These are phyloP conservation scores for Pseudogymnoascus destructans DNA, from an alignment of 2,329 filamentous ascomycete species.

Conservation along the genomic window DNA sequence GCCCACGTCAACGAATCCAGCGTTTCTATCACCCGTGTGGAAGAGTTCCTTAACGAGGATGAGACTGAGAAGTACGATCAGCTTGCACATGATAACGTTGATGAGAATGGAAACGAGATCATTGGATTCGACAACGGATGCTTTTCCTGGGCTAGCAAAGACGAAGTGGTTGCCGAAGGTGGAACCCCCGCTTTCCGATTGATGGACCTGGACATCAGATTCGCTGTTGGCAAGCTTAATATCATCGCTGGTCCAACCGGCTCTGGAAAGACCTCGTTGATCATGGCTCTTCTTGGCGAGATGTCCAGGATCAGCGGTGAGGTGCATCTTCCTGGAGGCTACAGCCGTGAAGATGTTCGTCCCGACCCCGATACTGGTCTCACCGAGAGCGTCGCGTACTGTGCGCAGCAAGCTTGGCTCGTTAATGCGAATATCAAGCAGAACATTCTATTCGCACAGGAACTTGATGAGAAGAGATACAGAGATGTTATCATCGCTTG, in stretches of 20 bases:
- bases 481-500: conserved; percentile 81
- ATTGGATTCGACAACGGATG: conserved; percentile 80
- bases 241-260: conserved; percentile 88
- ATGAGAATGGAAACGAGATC: conserved; percentile 54
- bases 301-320: conserved; percentile 77
- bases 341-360: conserved; percentile 71
- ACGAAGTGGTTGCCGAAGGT: conserved; percentile 46
- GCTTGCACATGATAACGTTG: conserved; percentile 54
- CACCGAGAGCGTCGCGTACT: conserved; percentile 88
- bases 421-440: conserved; percentile 92
- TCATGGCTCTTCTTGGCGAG: conserved; percentile 93
- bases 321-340: conserved; percentile 75
- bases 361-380: conserved; percentile 73
- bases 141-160: conserved; percentile 74
- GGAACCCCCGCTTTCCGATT: conserved; percentile 63
- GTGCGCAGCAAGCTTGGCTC: conserved; percentile 92
- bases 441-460: conserved; percentile 83
- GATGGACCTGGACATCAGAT: conserved; percentile 70
- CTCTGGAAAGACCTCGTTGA: conserved; percentile 84
- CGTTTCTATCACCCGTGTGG: conserved; percentile 91
- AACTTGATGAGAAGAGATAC: conserved; percentile 71
- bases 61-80: conserved; percentile 94
- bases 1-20: conserved; percentile 96
- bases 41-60: conserved; percentile 83
- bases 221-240: conserved; percentile 76